Percentiles rank a stretch among this genome's conserved stretches.
These are phyloP conservation scores for Castanopsis chinensis DNA, from an alignment of 306 rosid genomes.

Conservation along the genomic window DNA sequence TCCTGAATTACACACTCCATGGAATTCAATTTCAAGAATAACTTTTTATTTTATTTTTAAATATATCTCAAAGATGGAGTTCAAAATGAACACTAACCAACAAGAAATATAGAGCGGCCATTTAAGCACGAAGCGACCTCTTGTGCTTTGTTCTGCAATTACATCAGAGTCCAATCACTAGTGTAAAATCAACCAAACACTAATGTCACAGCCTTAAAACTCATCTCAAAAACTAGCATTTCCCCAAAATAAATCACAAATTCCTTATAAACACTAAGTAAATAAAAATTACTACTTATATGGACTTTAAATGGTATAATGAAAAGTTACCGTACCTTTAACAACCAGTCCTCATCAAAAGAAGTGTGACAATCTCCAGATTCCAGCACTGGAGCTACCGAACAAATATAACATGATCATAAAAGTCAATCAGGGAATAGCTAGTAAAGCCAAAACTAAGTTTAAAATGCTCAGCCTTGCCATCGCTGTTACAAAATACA, in stretches of 20 bases:
- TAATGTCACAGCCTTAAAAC: background rate
- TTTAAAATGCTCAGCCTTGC: background rate
- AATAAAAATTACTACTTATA: background rate
- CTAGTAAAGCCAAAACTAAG: background rate
- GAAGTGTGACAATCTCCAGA: background rate
- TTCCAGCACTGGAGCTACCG: background rate
- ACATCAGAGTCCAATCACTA: background rate
- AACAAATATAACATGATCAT: background rate
- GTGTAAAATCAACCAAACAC: background rate
- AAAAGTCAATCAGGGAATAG: background rate
- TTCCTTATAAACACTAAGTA: too few species aligned
- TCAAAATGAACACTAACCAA: background rate
- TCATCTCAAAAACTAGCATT: background rate
- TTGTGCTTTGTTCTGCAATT: constrained; percentile 8
- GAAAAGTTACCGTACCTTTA: background rate
- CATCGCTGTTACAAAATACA: background rate
- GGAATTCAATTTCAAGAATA: background rate
- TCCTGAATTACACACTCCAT: background rate
- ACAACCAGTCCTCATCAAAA: constrained; percentile 1
- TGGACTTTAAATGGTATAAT: background rate
- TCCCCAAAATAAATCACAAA: too few species aligned
- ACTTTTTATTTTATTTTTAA: too few species aligned
- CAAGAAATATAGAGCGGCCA: constrained; percentile 5
- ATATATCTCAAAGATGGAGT: background rate
- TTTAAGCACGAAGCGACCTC: constrained; percentile 11